Conservation (phyloP, 257 asterid genomes). For the Solanum paucissectum region DNA sequence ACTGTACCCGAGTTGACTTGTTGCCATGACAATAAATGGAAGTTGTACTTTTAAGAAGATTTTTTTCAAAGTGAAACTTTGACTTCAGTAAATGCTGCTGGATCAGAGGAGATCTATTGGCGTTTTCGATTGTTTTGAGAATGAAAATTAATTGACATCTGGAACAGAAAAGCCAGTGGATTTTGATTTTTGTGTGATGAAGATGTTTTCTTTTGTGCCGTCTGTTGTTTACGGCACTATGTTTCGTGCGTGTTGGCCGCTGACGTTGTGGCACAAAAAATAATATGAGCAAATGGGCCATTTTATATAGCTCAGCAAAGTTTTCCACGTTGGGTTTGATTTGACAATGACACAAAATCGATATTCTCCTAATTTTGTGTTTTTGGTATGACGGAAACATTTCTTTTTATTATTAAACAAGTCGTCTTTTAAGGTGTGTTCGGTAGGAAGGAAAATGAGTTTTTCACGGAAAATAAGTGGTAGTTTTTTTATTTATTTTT, state of each 20-base stretch:
- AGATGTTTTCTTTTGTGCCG: background rate
- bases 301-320: background rate
- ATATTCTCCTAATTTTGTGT: no score
- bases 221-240: background rate
- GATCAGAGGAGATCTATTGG: background rate
- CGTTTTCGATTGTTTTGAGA: background rate
- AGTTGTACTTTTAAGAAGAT: background rate
- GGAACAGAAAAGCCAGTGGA: background rate
- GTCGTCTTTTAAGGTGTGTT: background rate
- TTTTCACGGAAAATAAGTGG: no score
- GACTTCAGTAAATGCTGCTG: background rate
- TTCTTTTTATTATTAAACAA: background rate
- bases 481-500: no score
- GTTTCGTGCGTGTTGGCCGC: background rate
- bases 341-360: background rate
- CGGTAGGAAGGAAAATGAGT: background rate
- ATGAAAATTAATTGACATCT: background rate
- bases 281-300: background rate
- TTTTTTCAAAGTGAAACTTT: background rate
- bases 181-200: background rate
- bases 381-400: no score
- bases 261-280: background rate
- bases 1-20: background rate
- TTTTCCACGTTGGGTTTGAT: no score
- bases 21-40: background rate